Conservation (phyloP, 805 yeast species). For the Tetrapisispora nanseiensis region DNA sequence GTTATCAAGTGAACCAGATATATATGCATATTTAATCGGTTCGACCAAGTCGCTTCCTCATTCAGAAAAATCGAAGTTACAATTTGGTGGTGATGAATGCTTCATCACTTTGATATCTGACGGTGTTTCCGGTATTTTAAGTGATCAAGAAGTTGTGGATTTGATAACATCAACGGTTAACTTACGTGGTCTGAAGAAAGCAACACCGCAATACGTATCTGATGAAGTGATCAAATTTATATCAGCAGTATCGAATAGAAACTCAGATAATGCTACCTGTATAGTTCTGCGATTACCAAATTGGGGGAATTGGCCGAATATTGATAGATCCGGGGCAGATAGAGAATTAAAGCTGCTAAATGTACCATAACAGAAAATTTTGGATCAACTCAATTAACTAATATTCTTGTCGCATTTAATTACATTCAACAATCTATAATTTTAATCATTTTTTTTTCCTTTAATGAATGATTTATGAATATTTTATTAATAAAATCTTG, state of each 20-base stretch:
- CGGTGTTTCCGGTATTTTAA: slow-evolving; percentile 71
- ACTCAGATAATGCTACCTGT: slow-evolving; percentile 92
- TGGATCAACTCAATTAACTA: too few species aligned
- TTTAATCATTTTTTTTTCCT: too few species aligned
- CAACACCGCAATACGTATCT: slow-evolving; percentile 80
- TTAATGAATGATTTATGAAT: neutral
- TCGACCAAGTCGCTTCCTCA: slow-evolving; percentile 37
- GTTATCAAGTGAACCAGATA: slow-evolving; percentile 86
- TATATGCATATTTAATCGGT: slow-evolving; percentile 60
- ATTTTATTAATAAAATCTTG: neutral
- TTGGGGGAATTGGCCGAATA: slow-evolving; percentile 89
- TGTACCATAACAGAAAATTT: neutral
- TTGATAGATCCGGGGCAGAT: slow-evolving; percentile 72
- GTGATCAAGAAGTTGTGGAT: slow-evolving; percentile 90
- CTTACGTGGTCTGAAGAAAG: slow-evolving; percentile 50
- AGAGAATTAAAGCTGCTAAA: slow-evolving; percentile 55
- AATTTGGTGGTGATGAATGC: slow-evolving; percentile 76
- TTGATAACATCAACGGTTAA: slow-evolving; percentile 60
- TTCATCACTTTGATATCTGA: slow-evolving; percentile 78
- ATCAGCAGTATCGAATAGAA: slow-evolving; percentile 67
- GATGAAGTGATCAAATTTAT: slow-evolving; percentile 76
- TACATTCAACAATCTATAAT: too few species aligned
- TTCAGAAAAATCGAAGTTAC: slow-evolving; percentile 27
- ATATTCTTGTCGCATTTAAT: too few species aligned
- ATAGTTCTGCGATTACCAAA: slow-evolving; percentile 68